phyloP scores from a whole-genome alignment of 805 yeast genomes.

The Metschnikowia henanensis region DNA sequence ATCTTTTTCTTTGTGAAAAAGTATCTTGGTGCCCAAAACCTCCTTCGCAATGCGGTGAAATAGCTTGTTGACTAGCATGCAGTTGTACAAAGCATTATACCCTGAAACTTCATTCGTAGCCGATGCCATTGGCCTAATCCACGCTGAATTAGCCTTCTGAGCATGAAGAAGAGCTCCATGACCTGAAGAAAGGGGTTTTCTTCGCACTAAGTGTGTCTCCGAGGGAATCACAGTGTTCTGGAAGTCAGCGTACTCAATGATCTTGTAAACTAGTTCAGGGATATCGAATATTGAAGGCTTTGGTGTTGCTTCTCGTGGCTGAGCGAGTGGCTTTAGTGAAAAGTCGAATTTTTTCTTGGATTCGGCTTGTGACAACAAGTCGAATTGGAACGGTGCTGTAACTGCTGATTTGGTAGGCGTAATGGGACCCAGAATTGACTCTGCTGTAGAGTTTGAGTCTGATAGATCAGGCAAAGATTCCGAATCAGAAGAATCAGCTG shows the following conservation, averaged over 20 bases:
- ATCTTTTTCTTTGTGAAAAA: constrained; percentile 49
- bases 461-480: constrained; percentile 40
- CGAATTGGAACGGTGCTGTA: constrained; percentile 1
- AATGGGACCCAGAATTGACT: constrained; percentile 10
- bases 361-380: background rate
- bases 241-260: constrained; percentile 60
- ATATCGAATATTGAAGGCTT: constrained; percentile 52
- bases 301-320: background rate
- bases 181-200: constrained; percentile 65
- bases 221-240: constrained; percentile 54
- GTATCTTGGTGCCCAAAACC: constrained; percentile 53
- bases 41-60: constrained; percentile 61
- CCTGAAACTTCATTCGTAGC: background rate
- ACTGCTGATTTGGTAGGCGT: constrained; percentile 16
- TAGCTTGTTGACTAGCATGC: constrained; percentile 65
- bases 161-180: constrained; percentile 67
- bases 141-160: constrained; percentile 47
- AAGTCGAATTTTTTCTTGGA: background rate
- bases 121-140: constrained; percentile 29
- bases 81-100: constrained; percentile 43
- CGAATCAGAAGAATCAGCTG: constrained; percentile 25
- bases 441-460: constrained; percentile 25
- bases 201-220: constrained; percentile 57
- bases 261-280: constrained; percentile 72
- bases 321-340: background rate